Evolutionary conservation across 2,329 filamentous ascomycete species (phyloP).

Genomic region (Fusarium decemcellulare): DNA sequence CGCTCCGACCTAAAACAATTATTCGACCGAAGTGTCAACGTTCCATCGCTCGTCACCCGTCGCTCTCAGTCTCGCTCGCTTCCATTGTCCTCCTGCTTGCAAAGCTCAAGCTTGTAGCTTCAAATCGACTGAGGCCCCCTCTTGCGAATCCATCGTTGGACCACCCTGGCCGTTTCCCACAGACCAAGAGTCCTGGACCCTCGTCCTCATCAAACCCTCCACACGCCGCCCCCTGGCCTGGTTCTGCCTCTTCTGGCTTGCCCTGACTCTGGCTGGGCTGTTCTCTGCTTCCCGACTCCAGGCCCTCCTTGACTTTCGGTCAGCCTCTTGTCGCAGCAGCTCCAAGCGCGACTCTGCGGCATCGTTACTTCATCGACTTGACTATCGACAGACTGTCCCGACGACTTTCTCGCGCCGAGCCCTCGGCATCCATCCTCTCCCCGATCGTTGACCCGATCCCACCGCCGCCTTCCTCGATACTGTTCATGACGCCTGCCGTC

Average conservation of each 20-base stretch:
- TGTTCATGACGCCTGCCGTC: slow-evolving; percentile 43
- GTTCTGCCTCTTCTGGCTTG: slow-evolving; percentile 29
- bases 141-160: slow-evolving; percentile 38
- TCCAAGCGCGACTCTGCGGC: slow-evolving; percentile 40
- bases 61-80: slow-evolving; percentile 27
- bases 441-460: slow-evolving; percentile 29
- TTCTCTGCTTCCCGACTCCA: slow-evolving; percentile 35
- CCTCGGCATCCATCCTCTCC: slow-evolving; percentile 17
- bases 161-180: slow-evolving; percentile 40
- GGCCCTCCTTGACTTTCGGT: slow-evolving; percentile 33
- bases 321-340: slow-evolving; percentile 34
- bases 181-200: slow-evolving; percentile 36
- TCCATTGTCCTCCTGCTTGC: slow-evolving; percentile 24
- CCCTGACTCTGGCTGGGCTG: slow-evolving; percentile 30
- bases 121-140: slow-evolving; percentile 33
- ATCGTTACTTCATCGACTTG: slow-evolving; percentile 30
- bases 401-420: slow-evolving; percentile 30
- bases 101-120: slow-evolving; percentile 16
- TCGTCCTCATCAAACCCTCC: slow-evolving; percentile 48
- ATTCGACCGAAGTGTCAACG: slow-evolving; percentile 21
- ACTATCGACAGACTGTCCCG: slow-evolving; percentile 29
- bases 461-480: slow-evolving; percentile 23
- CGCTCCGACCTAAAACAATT: slow-evolving; percentile 23
- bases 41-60: slow-evolving; percentile 14
- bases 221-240: slow-evolving; percentile 42